Evolutionary conservation across 352 stramenopile species (phyloP).

Genomic region (Phytophthora pisi): DNA sequence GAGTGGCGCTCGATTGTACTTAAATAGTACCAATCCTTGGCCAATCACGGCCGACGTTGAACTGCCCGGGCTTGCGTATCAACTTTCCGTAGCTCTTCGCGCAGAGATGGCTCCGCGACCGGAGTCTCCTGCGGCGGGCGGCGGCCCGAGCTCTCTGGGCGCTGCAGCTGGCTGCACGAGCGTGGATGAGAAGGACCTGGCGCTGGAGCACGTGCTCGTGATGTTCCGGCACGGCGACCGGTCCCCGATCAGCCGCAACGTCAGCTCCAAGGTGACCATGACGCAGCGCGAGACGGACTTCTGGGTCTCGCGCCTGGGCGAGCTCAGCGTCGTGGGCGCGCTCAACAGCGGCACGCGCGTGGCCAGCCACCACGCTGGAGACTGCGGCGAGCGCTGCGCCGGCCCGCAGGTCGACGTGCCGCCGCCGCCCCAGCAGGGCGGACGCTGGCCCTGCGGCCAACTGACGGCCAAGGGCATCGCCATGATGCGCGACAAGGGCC

Average conservation of each 20-base stretch:
- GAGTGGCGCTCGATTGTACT: no score
- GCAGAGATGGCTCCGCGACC: constrained; percentile 23
- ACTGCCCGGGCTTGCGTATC: constrained; percentile 27
- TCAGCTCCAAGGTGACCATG: constrained; percentile 56
- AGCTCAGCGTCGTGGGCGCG: constrained; percentile 44
- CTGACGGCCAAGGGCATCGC: constrained; percentile 68
- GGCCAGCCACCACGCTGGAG: constrained; percentile 27
- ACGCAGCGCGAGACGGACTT: constrained; percentile 54
- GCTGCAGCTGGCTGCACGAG: not conserved
- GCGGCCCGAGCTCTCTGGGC: not conserved
- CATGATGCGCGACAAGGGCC: constrained; percentile 67
- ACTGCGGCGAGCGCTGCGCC: constrained; percentile 7
- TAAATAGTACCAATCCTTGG: not conserved
- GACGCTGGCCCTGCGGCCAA: constrained; percentile 75
- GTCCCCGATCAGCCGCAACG: constrained; percentile 68
- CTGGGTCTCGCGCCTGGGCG: constrained; percentile 61
- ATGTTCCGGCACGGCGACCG: constrained; percentile 82
- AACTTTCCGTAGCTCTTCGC: constrained; percentile 5
- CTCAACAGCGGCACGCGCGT: constrained; percentile 60
- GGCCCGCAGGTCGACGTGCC: constrained; percentile 11
- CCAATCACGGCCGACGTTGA: constrained; percentile 10
- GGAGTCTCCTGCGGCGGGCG: constrained; percentile 5
- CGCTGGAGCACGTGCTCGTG: constrained; percentile 68
- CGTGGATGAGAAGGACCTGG: constrained; percentile 30
- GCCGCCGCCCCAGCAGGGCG: constrained; percentile 56